Evolutionary conservation across 495 filamentous ascomycete genomes (phyloP), one percentile per base, ranked within the genome.

Genomic region (Penicillium subrubescens): DNA sequence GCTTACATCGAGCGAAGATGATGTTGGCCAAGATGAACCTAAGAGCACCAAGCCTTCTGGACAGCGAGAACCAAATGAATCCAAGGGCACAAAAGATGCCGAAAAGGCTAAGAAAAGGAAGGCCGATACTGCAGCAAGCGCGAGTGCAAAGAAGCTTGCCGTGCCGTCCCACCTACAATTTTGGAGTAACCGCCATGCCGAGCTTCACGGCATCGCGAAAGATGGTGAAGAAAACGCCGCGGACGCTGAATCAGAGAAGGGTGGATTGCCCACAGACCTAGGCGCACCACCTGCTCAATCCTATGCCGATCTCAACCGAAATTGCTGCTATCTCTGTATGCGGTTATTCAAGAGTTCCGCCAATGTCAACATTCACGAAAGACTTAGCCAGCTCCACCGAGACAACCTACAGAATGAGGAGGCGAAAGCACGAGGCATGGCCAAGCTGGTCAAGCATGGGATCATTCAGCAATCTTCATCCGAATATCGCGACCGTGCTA

Each of bases 121-220:
- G 68, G 85, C 83, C 3, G 86, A 87, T 31, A 68, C 73, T 5
- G 59, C 75, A 5, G 64, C 76, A 25, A 80, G 66, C 33, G 70
- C 74, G 19, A 79, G 75, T 5, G 65, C 82, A n/a, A 84, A 82
- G 64, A 86, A 84, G 56, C 69, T 76, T 37, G 79, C 84, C 12
- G 77, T 84, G 57, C 84, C 87, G 2, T 80, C 85, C 17, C 91
- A 96, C 68, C 81, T 97, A 37, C 89, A 95, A 76, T 91, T 93
- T 75, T 97, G 93, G 93, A 87, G 89, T 57, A 90, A 94, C 69
- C 91, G 92, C 29, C 90, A 92, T 69, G 91, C 90, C 0, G 92
- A 97, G 71, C 79, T 97, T 43, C 92, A 94, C 66, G 89, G 90
- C 1, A 78, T 80, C 27, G 68, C 75, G 41, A 76, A 73, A 58